phyloP scores from a whole-genome alignment of 2,329 filamentous ascomycete species.

The Arthrinium puccinioides region DNA sequence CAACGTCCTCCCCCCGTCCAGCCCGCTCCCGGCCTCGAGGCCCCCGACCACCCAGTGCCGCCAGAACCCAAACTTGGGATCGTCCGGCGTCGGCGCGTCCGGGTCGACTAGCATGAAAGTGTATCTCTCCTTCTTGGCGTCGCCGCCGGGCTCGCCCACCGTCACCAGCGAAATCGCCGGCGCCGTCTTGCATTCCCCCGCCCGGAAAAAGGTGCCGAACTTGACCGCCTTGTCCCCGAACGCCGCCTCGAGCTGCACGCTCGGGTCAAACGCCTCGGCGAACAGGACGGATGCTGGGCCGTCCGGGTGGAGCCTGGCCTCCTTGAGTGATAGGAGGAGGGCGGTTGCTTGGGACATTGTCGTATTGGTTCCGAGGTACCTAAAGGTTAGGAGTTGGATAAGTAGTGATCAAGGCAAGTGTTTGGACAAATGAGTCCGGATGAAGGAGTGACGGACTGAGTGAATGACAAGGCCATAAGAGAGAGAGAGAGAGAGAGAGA shows the following conservation, averaged over 20 bases:
- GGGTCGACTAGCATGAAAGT: constrained; percentile 44
- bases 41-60: constrained; percentile 44
- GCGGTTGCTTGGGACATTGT: background rate
- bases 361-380: no score
- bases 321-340: background rate
- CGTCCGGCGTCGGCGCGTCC: constrained; percentile 46
- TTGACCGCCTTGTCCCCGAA: constrained; percentile 25
- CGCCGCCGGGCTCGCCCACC: constrained; percentile 18
- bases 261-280: constrained; percentile 17
- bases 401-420: no score
- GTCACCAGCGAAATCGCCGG: constrained; percentile 23
- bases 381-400: no score
- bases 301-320: background rate
- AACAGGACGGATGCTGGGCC: background rate
- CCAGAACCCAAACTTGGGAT: constrained; percentile 49
- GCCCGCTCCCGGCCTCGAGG: constrained; percentile 22
- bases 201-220: constrained; percentile 32
- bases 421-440: no score
- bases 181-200: constrained; percentile 22
- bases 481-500: no score
- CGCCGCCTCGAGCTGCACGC: constrained; percentile 28
- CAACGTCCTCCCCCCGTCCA: constrained; percentile 18
- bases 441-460: no score
- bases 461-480: no score
- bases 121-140: constrained; percentile 31